phyloP scores from a whole-genome alignment of 176 grass and related monocot species.

The Poa pratensis region DNA sequence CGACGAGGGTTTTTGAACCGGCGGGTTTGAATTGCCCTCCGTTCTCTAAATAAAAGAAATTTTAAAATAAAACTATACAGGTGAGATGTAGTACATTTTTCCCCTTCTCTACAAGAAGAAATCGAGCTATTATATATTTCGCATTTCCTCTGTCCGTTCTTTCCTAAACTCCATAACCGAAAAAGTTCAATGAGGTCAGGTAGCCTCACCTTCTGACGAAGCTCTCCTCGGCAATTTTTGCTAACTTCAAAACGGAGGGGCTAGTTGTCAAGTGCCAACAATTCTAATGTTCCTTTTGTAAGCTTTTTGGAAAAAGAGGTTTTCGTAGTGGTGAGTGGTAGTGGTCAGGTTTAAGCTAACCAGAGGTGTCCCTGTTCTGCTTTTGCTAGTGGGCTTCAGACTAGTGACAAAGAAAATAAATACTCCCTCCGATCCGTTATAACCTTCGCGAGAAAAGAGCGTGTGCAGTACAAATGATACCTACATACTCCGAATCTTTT shows the following conservation, averaged over 20 bases:
- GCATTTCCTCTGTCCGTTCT: neutral
- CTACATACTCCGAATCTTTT: no score
- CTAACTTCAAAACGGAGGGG: conserved; percentile 5
- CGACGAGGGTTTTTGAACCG: no score
- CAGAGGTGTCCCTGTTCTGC: conserved; percentile 36
- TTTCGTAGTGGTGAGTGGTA: conserved; percentile 32
- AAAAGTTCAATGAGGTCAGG: neutral
- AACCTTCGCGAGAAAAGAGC: no score
- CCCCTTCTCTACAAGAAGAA: no score
- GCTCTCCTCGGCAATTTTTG: neutral
- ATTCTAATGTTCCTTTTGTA: conserved; percentile 10
- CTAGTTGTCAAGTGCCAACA: conserved; percentile 2
- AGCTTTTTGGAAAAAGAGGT: conserved; percentile 37
- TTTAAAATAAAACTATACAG: no score
- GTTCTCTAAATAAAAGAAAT: no score
- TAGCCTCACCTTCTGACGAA: neutral
- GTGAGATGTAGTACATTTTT: no score
- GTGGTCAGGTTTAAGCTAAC: conserved; percentile 32
- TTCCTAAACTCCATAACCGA: neutral
- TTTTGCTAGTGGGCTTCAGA: conserved; percentile 45
- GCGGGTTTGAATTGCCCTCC: no score
- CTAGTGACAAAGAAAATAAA: conserved; percentile 28
- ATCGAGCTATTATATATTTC: neutral
- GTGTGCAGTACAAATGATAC: no score
- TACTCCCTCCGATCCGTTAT: neutral